Percentiles rank a stretch among this genome's conserved stretches.
Evolutionary conservation across 2,329 filamentous ascomycete genomes (phyloP).

Genomic region (Sclerotinia glacialis): DNA sequence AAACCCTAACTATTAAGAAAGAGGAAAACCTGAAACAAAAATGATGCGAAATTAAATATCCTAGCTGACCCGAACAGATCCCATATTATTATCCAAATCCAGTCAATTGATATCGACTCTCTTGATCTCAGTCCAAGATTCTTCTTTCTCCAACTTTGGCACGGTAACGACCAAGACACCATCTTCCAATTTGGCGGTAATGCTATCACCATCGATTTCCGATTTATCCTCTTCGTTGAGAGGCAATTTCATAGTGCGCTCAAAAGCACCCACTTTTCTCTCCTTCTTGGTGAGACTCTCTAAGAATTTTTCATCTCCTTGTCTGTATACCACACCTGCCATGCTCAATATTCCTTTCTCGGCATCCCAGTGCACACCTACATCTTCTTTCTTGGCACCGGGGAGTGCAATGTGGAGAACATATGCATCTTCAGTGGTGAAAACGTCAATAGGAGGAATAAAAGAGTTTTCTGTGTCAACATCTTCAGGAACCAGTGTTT

Average conservation of each 20-base stretch:
- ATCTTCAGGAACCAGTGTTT: constrained; percentile 27
- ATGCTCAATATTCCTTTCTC: constrained; percentile 64
- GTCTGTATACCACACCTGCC: constrained; percentile 70
- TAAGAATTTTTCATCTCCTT: constrained; percentile 66
- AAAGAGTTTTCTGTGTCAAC: constrained; percentile 47
- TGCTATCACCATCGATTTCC: constrained; percentile 63
- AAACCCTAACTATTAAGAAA: constrained; percentile 11
- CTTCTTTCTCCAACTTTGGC: constrained; percentile 65
- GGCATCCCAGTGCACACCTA: constrained; percentile 73
- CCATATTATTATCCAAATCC: constrained; percentile 17
- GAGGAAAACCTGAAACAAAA: not conserved
- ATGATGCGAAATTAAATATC: constrained; percentile 18
- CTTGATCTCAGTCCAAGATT: constrained; percentile 56
- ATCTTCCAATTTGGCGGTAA: constrained; percentile 74
- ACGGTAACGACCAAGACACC: constrained; percentile 75
- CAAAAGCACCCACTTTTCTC: constrained; percentile 71
- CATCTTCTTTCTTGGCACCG: constrained; percentile 74
- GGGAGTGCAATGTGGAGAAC: constrained; percentile 72
- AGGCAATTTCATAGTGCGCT: constrained; percentile 63
- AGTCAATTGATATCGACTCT: constrained; percentile 51
- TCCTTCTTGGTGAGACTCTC: constrained; percentile 60
- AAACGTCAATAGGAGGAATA: constrained; percentile 69
- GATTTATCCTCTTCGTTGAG: constrained; percentile 53
- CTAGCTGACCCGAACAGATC: constrained; percentile 15
- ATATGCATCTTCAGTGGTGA: constrained; percentile 63